Percentiles rank a stretch among this genome's conserved stretches.
These are phyloP conservation scores for Colletotrichum falcatum DNA, from an alignment of 2,329 filamentous ascomycete genomes.

Conservation along the genomic window DNA sequence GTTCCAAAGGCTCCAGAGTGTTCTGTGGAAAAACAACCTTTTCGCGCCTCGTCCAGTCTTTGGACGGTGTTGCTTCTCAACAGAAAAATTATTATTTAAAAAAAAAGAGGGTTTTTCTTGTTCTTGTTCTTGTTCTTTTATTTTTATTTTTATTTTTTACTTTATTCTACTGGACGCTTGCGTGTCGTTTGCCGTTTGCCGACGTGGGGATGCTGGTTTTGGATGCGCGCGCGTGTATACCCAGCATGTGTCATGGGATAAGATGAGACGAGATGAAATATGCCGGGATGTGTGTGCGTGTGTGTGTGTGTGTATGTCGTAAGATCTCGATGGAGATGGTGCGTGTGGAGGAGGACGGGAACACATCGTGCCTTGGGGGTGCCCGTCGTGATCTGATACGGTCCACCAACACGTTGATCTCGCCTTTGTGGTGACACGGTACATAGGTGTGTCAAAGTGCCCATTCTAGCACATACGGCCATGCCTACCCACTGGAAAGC, in stretches of 20 bases:
- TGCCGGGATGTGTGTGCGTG: background rate
- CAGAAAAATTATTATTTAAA: no score
- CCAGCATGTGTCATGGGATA: background rate
- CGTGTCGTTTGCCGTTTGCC: constrained; percentile 13
- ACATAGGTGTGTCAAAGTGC: no score
- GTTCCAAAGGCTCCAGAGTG: no score
- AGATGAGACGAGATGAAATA: background rate
- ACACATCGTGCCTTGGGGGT: no score
- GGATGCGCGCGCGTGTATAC: background rate
- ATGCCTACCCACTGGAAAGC: no score
- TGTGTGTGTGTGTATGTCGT: background rate
- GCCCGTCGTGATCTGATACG: no score
- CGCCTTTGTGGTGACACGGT: no score
- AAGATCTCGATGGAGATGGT: background rate
- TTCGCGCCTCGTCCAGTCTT: background rate
- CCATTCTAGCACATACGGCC: no score
- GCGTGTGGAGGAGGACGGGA: no score
- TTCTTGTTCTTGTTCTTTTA: no score
- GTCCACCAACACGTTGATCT: no score
- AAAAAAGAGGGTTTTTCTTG: no score
- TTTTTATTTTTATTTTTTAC: background rate
- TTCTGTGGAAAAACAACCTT: background rate
- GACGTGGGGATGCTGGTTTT: constrained; percentile 30
- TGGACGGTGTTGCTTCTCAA: background rate
- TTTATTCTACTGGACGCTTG: background rate